phyloP scores from a whole-genome alignment of 2,329 filamentous ascomycete species.

The Colletotrichum sansevieriae region DNA sequence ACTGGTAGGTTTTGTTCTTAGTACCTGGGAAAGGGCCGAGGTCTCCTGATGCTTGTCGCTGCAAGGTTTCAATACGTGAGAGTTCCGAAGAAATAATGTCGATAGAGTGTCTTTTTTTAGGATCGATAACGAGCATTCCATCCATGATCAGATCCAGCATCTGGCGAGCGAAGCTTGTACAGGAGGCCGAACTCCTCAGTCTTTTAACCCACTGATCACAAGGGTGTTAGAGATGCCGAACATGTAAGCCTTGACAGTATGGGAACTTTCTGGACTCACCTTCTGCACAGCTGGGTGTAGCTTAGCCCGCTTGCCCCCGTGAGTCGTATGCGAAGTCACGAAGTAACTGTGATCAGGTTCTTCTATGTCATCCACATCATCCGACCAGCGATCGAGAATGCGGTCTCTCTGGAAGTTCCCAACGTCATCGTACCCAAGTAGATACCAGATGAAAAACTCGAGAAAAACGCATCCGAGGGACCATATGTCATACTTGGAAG shows the following conservation, averaged over 20 bases:
- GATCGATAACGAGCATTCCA: conserved; percentile 15
- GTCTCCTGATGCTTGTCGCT: background rate
- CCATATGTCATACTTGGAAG: conserved; percentile 47
- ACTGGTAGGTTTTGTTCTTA: background rate
- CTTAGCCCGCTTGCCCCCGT: conserved; percentile 3
- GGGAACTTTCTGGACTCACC: background rate
- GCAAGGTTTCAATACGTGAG: background rate
- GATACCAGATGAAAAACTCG: conserved; percentile 46
- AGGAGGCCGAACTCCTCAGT: background rate
- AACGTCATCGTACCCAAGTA: background rate
- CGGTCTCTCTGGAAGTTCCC: conserved; percentile 1
- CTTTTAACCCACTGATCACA: conserved; percentile 3
- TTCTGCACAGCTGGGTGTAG: background rate
- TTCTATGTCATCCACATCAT: background rate
- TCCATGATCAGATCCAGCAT: conserved; percentile 17
- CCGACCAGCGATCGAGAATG: background rate
- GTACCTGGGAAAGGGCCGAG: background rate
- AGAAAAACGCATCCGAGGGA: conserved; percentile 47
- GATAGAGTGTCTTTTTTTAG: background rate
- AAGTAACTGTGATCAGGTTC: conserved; percentile 24
- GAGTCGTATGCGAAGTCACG: background rate
- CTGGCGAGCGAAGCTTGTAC: background rate
- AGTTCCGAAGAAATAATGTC: background rate
- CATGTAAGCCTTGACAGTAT: background rate
- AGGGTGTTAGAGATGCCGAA: background rate